A percentile compares a stretch with the other conserved stretches of the same genome.
These are phyloP conservation scores for Rhizophora mangle DNA, from an alignment of 345 rosid genomes.

Conservation along the genomic window DNA sequence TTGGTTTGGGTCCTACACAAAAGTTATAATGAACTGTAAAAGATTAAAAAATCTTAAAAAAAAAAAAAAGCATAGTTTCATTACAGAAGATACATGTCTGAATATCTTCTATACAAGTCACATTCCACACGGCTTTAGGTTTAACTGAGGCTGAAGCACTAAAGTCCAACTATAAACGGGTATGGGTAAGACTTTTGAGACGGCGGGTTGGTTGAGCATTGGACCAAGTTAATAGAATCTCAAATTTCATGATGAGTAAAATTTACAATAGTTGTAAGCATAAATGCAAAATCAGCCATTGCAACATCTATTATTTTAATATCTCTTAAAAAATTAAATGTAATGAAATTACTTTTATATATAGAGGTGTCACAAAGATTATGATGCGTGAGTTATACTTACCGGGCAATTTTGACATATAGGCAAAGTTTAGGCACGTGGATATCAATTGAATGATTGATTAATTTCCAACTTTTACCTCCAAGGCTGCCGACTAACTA, in stretches of 20 bases:
- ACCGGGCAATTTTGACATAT: neutral
- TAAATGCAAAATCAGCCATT: too few relatives aligned
- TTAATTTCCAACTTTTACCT: constrained; percentile 11
- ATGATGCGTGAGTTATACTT: neutral
- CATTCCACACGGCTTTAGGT: too few relatives aligned
- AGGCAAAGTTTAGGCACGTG: neutral
- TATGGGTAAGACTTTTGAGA: neutral
- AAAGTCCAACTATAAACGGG: neutral
- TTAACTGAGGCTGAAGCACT: neutral
- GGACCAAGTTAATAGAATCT: neutral
- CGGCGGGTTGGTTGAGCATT: neutral
- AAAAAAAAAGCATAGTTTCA: too few relatives aligned
- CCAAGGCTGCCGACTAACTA: constrained; percentile 15
- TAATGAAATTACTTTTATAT: too few relatives aligned
- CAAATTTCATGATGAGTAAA: neutral
- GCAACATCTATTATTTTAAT: too few relatives aligned
- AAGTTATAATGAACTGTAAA: too few relatives aligned
- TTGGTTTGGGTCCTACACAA: too few relatives aligned
- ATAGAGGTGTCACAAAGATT: too few relatives aligned
- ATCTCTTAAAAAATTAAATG: too few relatives aligned
- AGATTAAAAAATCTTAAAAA: too few relatives aligned
- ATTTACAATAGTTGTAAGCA: neutral
- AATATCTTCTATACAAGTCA: neutral
- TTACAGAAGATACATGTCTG: too few relatives aligned
- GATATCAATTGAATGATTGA: constrained; percentile 7